These are phyloP conservation scores for Hebeloma cylindrosporum DNA, from an alignment of 768 basidiomycete species.

Conservation along the genomic window DNA sequence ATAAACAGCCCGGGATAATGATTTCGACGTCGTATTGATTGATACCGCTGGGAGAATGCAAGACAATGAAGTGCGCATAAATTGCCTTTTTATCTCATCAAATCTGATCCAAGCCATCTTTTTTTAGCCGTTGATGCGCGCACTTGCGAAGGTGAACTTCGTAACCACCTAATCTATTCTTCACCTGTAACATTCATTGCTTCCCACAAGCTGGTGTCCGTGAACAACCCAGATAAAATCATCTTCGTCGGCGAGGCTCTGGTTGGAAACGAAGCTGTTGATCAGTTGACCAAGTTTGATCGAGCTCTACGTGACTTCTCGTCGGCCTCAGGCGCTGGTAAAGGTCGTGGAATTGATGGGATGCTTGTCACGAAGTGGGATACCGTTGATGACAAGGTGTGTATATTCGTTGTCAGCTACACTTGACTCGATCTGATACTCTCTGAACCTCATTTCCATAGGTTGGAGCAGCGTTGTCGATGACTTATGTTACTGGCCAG, in stretches of 20 bases:
- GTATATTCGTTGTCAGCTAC: constrained; percentile 18
- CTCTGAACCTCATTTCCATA: constrained; percentile 32
- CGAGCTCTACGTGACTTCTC: constrained; percentile 92
- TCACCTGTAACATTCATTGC: constrained; percentile 6
- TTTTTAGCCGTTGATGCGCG: constrained; percentile 88
- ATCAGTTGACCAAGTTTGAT: constrained; percentile 96
- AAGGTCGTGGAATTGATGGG: constrained; percentile 93
- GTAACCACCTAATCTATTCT: neutral
- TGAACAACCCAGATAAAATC: constrained; percentile 96
- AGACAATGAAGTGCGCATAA: constrained; percentile 82
- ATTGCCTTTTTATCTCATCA: neutral
- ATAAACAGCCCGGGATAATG: constrained; percentile 73
- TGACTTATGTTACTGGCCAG: constrained; percentile 99
- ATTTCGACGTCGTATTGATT: constrained; percentile 95
- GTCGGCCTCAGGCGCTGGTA: constrained; percentile 60
- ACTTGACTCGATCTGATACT: constrained; percentile 6
- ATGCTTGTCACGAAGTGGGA: constrained; percentile 99
- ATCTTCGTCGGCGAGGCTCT: constrained; percentile 98
- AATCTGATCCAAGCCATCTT: neutral
- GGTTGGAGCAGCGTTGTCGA: constrained; percentile 97
- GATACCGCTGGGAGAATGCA: constrained; percentile 99
- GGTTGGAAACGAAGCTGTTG: constrained; percentile 98
- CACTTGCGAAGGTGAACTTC: constrained; percentile 79
- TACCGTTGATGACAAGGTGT: constrained; percentile 94
- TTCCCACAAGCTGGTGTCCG: constrained; percentile 72